phyloP scores from a whole-genome alignment of 371 early-diverging fungal genomes.

The Rhizopus microsporus region DNA sequence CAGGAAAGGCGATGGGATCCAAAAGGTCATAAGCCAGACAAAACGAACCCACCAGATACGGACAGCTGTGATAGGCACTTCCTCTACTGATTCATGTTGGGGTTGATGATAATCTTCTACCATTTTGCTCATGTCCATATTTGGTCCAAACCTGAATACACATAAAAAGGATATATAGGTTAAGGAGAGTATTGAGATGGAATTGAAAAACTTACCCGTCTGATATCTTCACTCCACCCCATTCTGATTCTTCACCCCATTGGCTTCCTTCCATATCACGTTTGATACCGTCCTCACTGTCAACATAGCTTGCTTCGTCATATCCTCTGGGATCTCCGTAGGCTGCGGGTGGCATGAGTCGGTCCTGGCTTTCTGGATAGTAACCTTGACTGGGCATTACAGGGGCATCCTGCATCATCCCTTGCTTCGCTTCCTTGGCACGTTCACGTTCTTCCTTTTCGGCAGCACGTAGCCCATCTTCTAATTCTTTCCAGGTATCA shows the following conservation, averaged over 20 bases:
- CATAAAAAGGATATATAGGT: not conserved
- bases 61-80: conserved; percentile 55
- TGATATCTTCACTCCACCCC: conserved; percentile 52
- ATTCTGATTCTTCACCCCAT: conserved; percentile 58
- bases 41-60: conserved; percentile 85
- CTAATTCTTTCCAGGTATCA: conserved; percentile 77
- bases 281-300: conserved; percentile 50
- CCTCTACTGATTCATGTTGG: conserved; percentile 59
- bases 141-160: conserved; percentile 48
- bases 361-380: conserved; percentile 38
- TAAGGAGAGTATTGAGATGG: too few species aligned
- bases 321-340: conserved; percentile 23
- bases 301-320: conserved; percentile 49
- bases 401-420: conserved; percentile 11
- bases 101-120: conserved; percentile 50
- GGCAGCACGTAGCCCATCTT: conserved; percentile 70
- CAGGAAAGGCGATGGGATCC: conserved; percentile 78
- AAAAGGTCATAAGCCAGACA: conserved; percentile 90
- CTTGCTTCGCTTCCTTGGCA: conserved; percentile 38
- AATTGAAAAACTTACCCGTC: conserved; percentile 42
- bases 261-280: conserved; percentile 53
- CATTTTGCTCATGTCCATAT: conserved; percentile 59
- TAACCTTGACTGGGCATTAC: conserved; percentile 16
- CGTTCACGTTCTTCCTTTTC: conserved; percentile 72
- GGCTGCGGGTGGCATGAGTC: conserved; percentile 29